Conservation (phyloP, 768 basidiomycete species). For the Tricholoma sp. region DNA sequence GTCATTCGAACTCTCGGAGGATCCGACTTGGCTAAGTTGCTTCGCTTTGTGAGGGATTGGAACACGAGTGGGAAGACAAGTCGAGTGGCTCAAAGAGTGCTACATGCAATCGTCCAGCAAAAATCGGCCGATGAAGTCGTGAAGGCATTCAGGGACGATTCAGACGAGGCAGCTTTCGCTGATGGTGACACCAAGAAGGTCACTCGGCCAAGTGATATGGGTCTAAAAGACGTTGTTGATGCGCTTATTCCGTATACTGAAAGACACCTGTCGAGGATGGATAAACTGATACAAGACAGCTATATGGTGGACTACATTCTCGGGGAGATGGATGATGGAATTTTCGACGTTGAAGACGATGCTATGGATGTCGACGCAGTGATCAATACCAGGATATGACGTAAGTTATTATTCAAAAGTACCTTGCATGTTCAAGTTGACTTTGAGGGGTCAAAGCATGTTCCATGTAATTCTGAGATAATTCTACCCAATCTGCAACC, state of each 20-base stretch:
- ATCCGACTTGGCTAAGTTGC: conserved; percentile 72
- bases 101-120: conserved; percentile 78
- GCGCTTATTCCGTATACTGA: conserved; percentile 92
- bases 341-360: conserved; percentile 47
- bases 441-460: neutral
- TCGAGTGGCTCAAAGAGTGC: conserved; percentile 74
- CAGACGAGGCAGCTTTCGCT: conserved; percentile 26
- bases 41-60: conserved; percentile 86
- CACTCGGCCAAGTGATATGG: conserved; percentile 19
- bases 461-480: neutral
- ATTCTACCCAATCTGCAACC: conserved; percentile 61
- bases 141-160: conserved; percentile 51
- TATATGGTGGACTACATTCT: conserved; percentile 90
- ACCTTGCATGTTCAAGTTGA: neutral
- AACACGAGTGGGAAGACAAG: conserved; percentile 92
- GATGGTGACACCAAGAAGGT: conserved; percentile 13
- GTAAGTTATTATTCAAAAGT: neutral
- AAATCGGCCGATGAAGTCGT: conserved; percentile 71
- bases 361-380: conserved; percentile 39
- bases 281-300: conserved; percentile 88
- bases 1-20: conserved; percentile 70
- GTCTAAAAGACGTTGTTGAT: conserved; percentile 73
- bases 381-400: neutral
- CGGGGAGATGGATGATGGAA: conserved; percentile 81
- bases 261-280: conserved; percentile 81